Evolutionary conservation across 805 yeast species (phyloP), one percentile per base, ranked within the genome.

Genomic region (Schizosaccharomyces osmophilus): DNA sequence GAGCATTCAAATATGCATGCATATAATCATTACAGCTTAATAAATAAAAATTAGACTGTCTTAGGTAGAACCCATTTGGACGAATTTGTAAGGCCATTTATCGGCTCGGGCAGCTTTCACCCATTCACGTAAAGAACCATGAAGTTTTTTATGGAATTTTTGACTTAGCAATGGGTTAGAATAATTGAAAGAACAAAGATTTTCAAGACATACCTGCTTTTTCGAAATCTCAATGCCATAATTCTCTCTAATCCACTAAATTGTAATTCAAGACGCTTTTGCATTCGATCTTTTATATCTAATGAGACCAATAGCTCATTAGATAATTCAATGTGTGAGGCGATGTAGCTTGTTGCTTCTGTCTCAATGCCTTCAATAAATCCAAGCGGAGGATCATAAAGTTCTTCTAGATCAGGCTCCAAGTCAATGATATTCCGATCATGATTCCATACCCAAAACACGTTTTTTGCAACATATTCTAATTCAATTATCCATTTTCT

Each of bases 321-420:
- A 29, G 26, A 9, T 17, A 51, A 36, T 19, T 29, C 36, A 6
- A 51, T 24, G 36, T 51, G 57, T 1, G 57, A 22, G n/a, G 36
- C 36, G 6, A 51, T 13, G 22, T 51, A 51, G 5, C 57, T 29
- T 4, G 57, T 51, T 22, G 57, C 57, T 51, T 51, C 57, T 11
- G 57, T 51, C n/a, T 51, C 57, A 11, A 51, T 51, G n/a, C 57
- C 57, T 5, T 29, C 57, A 51, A 51, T 51, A 51, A 51, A 51
- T 6, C 57, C 57, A 1, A 51, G n/a, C 15, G 57, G 57, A 24
- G 57, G 31, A 17, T 51, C 57, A 29, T 22, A 22, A 8, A 29
- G 15, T 51, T 51, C 36, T 1, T 29, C 15, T 5, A 19, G n/a
- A 17, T 22, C 3, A 19, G 22, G 8, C 13, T 24, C 36, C 31